phyloP scores from a whole-genome alignment of 2,329 filamentous ascomycete genomes.

The Cladosporium sp. region DNA sequence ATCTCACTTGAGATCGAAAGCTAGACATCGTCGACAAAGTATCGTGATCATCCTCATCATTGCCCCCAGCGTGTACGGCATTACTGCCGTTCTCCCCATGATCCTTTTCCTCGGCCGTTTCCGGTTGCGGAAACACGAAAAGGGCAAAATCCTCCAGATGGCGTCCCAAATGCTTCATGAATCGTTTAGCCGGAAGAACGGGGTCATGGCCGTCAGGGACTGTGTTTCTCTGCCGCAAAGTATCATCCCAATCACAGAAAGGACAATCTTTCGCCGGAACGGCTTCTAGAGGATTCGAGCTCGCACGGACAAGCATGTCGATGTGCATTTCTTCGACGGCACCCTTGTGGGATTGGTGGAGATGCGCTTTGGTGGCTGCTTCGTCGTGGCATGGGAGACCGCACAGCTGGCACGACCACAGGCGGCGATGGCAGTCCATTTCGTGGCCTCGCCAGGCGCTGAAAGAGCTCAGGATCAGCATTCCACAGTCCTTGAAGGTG shows the following conservation, averaged over 20 bases:
- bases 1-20: too few relatives aligned
- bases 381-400: not conserved
- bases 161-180: conserved; percentile 2
- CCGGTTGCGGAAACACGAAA: not conserved
- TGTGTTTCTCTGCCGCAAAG: not conserved
- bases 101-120: too few relatives aligned
- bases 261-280: not conserved
- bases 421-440: not conserved
- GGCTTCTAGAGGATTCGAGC: not conserved
- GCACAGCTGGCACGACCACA: not conserved
- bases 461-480: not conserved
- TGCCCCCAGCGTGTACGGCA: too few relatives aligned
- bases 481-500: conserved; percentile 19
- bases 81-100: too few relatives aligned
- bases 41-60: too few relatives aligned
- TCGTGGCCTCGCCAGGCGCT: not conserved
- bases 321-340: not conserved
- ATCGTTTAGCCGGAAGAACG: not conserved
- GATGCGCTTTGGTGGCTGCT: not conserved
- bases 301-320: not conserved
- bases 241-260: not conserved
- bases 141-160: not conserved
- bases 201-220: not conserved
- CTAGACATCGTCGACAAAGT: too few relatives aligned
- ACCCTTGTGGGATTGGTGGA: not conserved